A percentile compares a stretch with the other conserved stretches of the same genome.
Conservation (phyloP, 768 basidiomycete species). For the Pulveroboletus sp. region DNA sequence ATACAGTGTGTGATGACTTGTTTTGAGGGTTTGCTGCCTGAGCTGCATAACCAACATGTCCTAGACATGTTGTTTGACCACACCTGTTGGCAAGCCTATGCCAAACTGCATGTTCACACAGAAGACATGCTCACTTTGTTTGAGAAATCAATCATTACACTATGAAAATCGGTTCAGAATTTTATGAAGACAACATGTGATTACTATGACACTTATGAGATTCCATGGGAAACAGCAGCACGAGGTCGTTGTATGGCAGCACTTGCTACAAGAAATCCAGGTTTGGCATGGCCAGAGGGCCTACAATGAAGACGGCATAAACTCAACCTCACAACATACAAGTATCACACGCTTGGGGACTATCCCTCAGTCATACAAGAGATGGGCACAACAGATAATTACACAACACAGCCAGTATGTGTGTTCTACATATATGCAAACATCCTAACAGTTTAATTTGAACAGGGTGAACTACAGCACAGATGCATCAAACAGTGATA, state of each 20-base stretch:
- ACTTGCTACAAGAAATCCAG: too few species aligned
- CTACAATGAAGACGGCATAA: too few species aligned
- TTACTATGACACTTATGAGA: not conserved
- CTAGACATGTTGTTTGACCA: slow-evolving; percentile 13
- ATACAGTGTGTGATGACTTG: not conserved
- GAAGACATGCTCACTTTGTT: not conserved
- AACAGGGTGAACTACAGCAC: not conserved
- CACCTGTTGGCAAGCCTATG: slow-evolving; percentile 16
- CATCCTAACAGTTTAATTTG: not conserved
- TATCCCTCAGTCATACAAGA: too few species aligned
- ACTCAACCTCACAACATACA: too few species aligned
- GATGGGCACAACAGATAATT: too few species aligned
- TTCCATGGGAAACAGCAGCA: not conserved
- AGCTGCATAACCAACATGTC: slow-evolving; percentile 5
- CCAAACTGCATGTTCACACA: slow-evolving; percentile 5
- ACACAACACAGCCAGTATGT: too few species aligned
- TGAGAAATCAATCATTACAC: not conserved
- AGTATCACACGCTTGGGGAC: too few species aligned
- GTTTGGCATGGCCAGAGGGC: too few species aligned
- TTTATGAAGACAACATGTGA: not conserved
- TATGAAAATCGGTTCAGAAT: not conserved
- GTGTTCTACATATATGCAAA: not conserved
- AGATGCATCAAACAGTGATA: not conserved
- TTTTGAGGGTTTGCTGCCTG: slow-evolving; percentile 1
- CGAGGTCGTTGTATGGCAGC: not conserved